Conservation (phyloP, 2,329 filamentous ascomycete species). For the Clonostachys solani region DNA sequence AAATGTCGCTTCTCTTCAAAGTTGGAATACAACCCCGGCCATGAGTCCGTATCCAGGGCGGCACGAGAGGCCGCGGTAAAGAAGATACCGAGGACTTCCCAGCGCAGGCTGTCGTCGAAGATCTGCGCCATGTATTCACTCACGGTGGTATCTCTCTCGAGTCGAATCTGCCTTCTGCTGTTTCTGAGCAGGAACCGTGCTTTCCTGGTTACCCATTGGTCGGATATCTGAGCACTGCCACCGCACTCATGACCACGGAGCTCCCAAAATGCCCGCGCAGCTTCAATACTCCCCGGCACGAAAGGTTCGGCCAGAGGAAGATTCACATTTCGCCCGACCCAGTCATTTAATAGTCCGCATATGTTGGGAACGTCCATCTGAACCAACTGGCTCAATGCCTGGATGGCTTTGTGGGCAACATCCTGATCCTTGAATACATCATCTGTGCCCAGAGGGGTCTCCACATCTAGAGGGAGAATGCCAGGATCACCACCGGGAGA, state of each 20-base stretch:
- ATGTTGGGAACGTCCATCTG: background rate
- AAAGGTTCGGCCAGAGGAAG: background rate
- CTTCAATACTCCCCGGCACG: background rate
- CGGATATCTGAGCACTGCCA: background rate
- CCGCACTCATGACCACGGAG: slow-evolving; percentile 2
- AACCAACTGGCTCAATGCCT: background rate
- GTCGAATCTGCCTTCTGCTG: background rate
- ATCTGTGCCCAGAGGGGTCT: background rate
- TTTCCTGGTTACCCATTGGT: too few species aligned
- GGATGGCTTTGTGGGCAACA: background rate
- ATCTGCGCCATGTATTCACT: too few species aligned
- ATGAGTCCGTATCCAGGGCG: slow-evolving; percentile 5
- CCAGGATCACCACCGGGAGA: background rate
- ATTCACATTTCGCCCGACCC: background rate
- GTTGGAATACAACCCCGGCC: slow-evolving; percentile 2
- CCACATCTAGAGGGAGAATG: too few species aligned
- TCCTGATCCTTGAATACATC: slow-evolving; percentile 1
- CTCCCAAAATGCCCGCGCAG: background rate
- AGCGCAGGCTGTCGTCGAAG: slow-evolving; percentile 5
- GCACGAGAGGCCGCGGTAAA: slow-evolving; percentile 14
- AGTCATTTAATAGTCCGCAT: background rate
- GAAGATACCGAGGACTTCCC: slow-evolving; percentile 16
- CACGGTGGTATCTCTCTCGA: background rate
- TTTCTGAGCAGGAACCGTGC: background rate
- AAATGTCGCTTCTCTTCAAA: slow-evolving; percentile 7